Base-by-base conservation (phyloP, 495 filamentous ascomycete species). In the Podospora didyma region DNA sequence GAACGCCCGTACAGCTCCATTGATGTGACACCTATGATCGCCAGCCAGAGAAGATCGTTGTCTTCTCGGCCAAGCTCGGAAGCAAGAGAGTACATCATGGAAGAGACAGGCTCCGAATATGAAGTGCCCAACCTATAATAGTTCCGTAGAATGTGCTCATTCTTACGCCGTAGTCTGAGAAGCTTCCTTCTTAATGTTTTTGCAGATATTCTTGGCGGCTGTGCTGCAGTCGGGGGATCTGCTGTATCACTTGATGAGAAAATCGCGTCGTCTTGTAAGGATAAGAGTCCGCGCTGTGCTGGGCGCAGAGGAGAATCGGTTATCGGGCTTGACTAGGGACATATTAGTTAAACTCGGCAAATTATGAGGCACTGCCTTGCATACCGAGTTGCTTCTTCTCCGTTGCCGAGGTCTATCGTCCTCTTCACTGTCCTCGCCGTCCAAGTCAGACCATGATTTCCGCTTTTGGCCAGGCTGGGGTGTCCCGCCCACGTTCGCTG, bases 61-160 rank as follows among this genome's bases (percentile, higher is more conserved):
- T 97, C 93, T 76, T 98, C 94, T 41, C 91, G 87, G 55, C 93
- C 95, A 11, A 97, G 82, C 61, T 97, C 94, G 2, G 92, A 96
- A 17, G 92, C 94, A 5, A 98, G 79, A 2, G 90, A 95, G 72
- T 97, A 98, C 57, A 98, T 75, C 65, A 98, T 82, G 1, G 90
- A 92, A 0, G 91, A 96, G 55, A 97, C 89, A 23, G 94, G 94
- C 65, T 97, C 95, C 2, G 92, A 91, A 67, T 96, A 96, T 20
- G 92, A 93, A 12, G 90, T 86, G 44, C 94, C 94, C 12, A 90
- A 76, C 6, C 84, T 78, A 70, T 97, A 96, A 72, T 98, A 98
- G 46, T 77, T 77, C 16, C 85, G 79, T 37, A 97, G 71, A 9
- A 89, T 79, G 4, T 68, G 67, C 62, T 93, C 87, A 61, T 96